phyloP scores from a whole-genome alignment of 495 filamentous ascomycete species.

The Penicillium antarcticum region DNA sequence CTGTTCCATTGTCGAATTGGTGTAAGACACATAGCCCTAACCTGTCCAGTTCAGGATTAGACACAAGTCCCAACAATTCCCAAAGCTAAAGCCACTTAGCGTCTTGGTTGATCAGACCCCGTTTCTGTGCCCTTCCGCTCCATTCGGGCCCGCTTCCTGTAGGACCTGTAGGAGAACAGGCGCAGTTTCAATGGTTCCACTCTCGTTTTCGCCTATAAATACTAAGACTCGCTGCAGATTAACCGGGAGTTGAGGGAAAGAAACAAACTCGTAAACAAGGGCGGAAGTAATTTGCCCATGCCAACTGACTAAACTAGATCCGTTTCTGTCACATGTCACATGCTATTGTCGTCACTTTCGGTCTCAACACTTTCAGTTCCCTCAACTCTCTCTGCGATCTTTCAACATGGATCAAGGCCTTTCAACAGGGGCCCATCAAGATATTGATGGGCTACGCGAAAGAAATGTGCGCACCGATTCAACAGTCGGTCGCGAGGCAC shows the following conservation, averaged over 20 bases:
- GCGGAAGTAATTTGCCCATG: constrained; percentile 2
- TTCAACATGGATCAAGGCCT: constrained; percentile 42
- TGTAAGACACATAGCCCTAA: not conserved
- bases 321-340: constrained; percentile 28
- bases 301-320: constrained; percentile 19
- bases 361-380: constrained; percentile 15
- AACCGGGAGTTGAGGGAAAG: not conserved
- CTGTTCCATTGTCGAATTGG: not conserved
- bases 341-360: constrained; percentile 26
- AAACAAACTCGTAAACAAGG: not conserved
- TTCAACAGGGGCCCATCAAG: constrained; percentile 42
- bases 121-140: constrained; percentile 29
- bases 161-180: constrained; percentile 5
- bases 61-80: constrained; percentile 5
- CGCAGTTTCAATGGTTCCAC: constrained; percentile 16
- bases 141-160: constrained; percentile 26
- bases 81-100: constrained; percentile 2
- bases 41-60: not conserved
- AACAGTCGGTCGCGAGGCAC: constrained; percentile 32
- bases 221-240: not conserved
- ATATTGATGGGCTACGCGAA: constrained; percentile 43
- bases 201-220: constrained; percentile 15
- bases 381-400: constrained; percentile 8
- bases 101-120: constrained; percentile 8
- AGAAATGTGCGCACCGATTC: constrained; percentile 36